phyloP scores from a whole-genome alignment of 2,329 filamentous ascomycete species.

The Raffaelea ambrosiae region DNA sequence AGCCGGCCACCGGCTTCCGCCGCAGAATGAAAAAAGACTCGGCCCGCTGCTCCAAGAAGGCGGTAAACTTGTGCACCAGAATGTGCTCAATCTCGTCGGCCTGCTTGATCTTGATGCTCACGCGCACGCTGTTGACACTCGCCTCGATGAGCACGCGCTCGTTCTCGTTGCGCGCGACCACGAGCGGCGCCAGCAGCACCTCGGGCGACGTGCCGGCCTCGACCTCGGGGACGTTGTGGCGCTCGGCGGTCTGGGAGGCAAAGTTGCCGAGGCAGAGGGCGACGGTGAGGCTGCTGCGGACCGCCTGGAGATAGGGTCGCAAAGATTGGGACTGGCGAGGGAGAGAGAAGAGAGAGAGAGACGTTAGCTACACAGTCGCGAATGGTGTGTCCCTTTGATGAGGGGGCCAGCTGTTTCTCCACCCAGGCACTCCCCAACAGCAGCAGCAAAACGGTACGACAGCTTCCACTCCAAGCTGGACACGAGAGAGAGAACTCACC shows the following conservation, averaged over 20 bases:
- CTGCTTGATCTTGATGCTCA: constrained; percentile 99
- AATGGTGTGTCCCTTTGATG: too few relatives aligned
- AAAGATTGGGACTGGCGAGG: constrained; percentile 76
- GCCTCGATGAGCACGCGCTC: constrained; percentile 95
- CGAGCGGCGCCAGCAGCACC: constrained; percentile 83
- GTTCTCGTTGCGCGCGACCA: constrained; percentile 90
- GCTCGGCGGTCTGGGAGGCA: constrained; percentile 89
- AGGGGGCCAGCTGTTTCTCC: too few relatives aligned
- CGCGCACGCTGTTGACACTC: constrained; percentile 90
- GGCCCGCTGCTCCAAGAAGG: constrained; percentile 91
- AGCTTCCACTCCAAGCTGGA: too few relatives aligned
- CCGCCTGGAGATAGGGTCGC: constrained; percentile 91
- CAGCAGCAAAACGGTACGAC: too few relatives aligned
- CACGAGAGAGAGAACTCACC: too few relatives aligned
- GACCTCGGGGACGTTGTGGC: constrained; percentile 97
- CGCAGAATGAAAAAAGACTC: constrained; percentile 96
- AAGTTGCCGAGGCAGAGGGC: constrained; percentile 95
- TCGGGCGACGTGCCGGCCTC: constrained; percentile 90
- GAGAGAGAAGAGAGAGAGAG: not conserved
- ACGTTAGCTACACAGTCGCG: not conserved
- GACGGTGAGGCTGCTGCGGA: constrained; percentile 87
- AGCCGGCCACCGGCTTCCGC: constrained; percentile 95
- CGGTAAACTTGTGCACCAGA: constrained; percentile 94
- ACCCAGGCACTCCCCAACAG: too few relatives aligned
- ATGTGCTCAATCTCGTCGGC: constrained; percentile 98